Conservation (phyloP, 202 grass and related monocot species). For the Setaria viridis region DNA sequence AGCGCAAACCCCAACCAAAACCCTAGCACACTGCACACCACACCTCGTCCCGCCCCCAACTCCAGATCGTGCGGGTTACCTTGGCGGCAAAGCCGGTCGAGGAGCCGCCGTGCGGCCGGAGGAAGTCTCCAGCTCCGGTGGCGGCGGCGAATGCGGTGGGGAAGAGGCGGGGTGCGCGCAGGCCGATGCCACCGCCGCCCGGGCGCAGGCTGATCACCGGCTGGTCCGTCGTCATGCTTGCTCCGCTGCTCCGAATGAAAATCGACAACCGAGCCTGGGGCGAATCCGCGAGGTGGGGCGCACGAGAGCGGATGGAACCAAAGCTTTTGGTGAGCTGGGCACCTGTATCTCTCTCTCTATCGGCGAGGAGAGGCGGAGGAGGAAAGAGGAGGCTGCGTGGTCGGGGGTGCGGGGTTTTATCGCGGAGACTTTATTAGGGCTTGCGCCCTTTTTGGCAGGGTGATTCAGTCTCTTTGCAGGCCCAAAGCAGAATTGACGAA, state of each 20-base stretch:
- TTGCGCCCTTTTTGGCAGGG: too few relatives aligned
- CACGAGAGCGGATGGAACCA: background rate
- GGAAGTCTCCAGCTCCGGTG: constrained; percentile 31
- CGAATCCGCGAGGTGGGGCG: background rate
- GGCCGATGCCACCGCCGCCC: constrained; percentile 68
- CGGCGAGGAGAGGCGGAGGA: constrained; percentile 24
- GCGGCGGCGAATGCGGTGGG: constrained; percentile 47
- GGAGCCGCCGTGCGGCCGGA: constrained; percentile 46
- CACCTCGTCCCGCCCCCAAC: background rate
- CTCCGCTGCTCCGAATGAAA: constrained; percentile 8
- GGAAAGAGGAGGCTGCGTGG: background rate
- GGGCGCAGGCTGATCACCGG: constrained; percentile 84
- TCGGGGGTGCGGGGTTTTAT: constrained; percentile 2
- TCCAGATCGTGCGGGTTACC: constrained; percentile 44
- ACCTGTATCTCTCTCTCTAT: background rate
- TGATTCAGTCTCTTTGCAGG: too few relatives aligned
- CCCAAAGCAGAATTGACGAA: too few relatives aligned
- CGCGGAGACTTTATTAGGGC: background rate
- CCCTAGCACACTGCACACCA: background rate
- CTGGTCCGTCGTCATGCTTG: constrained; percentile 75
- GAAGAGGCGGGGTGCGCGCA: constrained; percentile 56
- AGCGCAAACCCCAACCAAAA: background rate
- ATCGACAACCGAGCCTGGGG: background rate
- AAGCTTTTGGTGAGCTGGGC: constrained; percentile 24
- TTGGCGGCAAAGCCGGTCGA: constrained; percentile 34